Evolutionary conservation across 805 yeast species (phyloP).

Genomic region (Candida lessepsii): DNA sequence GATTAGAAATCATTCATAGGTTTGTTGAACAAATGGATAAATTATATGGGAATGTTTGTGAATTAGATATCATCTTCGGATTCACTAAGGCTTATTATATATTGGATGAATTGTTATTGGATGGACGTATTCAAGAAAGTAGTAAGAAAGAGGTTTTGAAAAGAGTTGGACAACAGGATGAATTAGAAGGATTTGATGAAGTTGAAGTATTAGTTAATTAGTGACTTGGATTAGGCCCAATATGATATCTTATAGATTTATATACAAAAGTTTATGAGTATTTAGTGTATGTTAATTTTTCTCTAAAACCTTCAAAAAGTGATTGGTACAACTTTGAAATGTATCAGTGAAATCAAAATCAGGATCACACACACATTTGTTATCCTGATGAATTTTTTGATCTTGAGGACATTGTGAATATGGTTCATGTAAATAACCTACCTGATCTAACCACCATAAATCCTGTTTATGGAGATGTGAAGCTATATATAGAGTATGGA

Average conservation of each 20-base stretch:
- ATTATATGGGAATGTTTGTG: conserved; percentile 93
- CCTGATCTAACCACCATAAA: conserved; percentile 68
- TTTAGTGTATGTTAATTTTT: too few relatives aligned
- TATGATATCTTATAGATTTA: not conserved
- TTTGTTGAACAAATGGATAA: conserved; percentile 97
- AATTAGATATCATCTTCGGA: conserved; percentile 93
- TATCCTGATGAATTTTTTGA: conserved; percentile 20
- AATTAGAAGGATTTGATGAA: conserved; percentile 76
- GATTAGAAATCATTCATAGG: conserved; percentile 84
- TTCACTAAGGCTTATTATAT: conserved; percentile 92
- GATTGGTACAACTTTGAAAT: conserved; percentile 23
- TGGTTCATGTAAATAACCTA: conserved; percentile 75
- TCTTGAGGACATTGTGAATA: conserved; percentile 59
- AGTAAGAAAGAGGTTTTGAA: conserved; percentile 76
- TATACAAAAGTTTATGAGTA: too few relatives aligned
- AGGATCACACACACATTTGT: conserved; percentile 40
- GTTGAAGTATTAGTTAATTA: conserved; percentile 40
- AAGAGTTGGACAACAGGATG: conserved; percentile 81
- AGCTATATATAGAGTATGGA: conserved; percentile 77
- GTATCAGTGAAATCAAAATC: conserved; percentile 30
- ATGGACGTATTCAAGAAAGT: conserved; percentile 84
- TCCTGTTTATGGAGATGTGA: conserved; percentile 56
- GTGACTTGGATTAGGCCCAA: too few relatives aligned
- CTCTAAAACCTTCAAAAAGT: conserved; percentile 14
- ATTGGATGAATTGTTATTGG: conserved; percentile 83